Conservation (phyloP, 352 stramenopile genomes). For the Globisporangium apiculatum region DNA sequence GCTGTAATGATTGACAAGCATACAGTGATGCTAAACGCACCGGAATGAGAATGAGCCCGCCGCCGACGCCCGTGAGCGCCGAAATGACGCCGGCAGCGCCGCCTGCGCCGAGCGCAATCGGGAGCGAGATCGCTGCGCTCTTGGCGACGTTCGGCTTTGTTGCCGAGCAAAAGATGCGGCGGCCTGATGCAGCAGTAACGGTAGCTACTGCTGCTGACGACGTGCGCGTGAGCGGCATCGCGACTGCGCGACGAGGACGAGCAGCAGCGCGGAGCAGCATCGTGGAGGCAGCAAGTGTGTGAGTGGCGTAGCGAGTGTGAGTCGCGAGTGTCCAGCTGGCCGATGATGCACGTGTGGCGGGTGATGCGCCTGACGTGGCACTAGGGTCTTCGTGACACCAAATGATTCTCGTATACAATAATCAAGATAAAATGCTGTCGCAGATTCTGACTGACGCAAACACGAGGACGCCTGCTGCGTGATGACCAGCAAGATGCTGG, state of each 20-base stretch:
- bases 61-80: conserved; percentile 72
- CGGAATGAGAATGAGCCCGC: conserved; percentile 79
- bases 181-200: conserved; percentile 1
- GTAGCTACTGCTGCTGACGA: conserved; percentile 8
- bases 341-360: too few species aligned
- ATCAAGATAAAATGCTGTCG: too few species aligned
- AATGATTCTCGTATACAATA: too few species aligned
- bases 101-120: conserved; percentile 36
- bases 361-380: too few species aligned
- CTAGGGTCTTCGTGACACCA: too few species aligned
- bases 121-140: conserved; percentile 34
- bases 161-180: conserved; percentile 43
- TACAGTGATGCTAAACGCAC: conserved; percentile 17
- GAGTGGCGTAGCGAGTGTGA: neutral
- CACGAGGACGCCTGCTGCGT: too few species aligned
- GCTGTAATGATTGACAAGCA: too few species aligned
- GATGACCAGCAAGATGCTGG: too few species aligned
- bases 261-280: conserved; percentile 2
- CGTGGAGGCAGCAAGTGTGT: neutral
- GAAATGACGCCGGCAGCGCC: conserved; percentile 66
- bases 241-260: conserved; percentile 2
- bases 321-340: too few species aligned
- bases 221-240: conserved; percentile 3
- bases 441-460: too few species aligned
- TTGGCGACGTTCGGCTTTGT: conserved; percentile 24